Evolutionary conservation across 2,329 filamentous ascomycete genomes (phyloP).

Genomic region (Verticillium longisporum): DNA sequence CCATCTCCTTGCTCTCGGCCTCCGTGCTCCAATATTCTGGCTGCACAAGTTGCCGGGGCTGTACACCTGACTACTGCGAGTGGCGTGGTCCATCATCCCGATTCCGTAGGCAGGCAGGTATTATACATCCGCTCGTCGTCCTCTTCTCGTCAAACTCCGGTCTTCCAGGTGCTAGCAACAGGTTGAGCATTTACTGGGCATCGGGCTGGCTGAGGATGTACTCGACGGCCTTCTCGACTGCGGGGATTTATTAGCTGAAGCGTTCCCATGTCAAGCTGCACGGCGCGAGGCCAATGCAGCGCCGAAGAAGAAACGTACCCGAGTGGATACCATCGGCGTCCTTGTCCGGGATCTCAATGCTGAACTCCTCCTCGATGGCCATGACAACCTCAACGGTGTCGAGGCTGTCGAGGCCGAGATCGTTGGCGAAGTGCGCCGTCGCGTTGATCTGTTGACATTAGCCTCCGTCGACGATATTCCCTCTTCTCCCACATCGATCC

Average conservation of each 20-base stretch:
- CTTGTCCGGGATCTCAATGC: conserved; percentile 98
- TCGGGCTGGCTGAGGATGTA: conserved; percentile 93
- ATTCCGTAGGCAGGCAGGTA: not conserved
- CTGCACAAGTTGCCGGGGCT: not conserved
- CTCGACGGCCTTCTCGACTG: conserved; percentile 89
- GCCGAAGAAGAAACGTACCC: conserved; percentile 51
- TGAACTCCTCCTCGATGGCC: conserved; percentile 93
- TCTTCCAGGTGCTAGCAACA: not conserved
- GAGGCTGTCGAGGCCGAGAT: conserved; percentile 93
- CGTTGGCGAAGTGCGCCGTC: conserved; percentile 88
- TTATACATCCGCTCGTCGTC: not conserved
- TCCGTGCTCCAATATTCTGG: not conserved
- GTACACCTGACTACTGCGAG: not conserved
- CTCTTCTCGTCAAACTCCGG: not conserved
- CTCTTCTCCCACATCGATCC: no score
- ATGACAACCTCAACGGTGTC: conserved; percentile 99
- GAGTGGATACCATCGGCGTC: conserved; percentile 92
- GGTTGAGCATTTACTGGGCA: conserved; percentile 51
- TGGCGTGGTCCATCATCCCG: not conserved
- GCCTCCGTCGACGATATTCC: not conserved
- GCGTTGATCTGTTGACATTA: conserved; percentile 62
- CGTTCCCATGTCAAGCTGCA: not conserved
- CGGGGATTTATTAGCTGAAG: conserved; percentile 5
- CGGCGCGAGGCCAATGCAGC: not conserved
- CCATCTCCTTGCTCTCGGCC: not conserved